A percentile compares a stretch with the other conserved stretches of the same genome.
These are phyloP conservation scores for Pyrenopolyporus hunteri DNA, from an alignment of 495 filamentous ascomycete genomes.

Conservation along the genomic window DNA sequence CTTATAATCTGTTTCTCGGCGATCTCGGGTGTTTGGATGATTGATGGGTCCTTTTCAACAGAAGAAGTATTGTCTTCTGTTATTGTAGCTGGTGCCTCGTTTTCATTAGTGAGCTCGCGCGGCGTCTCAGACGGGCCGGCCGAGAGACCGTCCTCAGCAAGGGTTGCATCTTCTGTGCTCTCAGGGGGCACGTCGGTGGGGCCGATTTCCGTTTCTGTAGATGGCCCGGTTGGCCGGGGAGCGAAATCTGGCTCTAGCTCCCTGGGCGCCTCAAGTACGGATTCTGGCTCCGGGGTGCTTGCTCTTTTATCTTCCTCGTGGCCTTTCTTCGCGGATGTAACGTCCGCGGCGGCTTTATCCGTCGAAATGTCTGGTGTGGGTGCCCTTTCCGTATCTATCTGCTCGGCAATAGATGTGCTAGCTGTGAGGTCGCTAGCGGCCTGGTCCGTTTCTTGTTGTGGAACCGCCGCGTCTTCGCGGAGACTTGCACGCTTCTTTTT, in stretches of 20 bases:
- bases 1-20: not conserved
- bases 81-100: not conserved
- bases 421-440: not conserved
- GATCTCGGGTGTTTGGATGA: not conserved
- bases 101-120: not conserved
- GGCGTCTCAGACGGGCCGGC: not conserved
- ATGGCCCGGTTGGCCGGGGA: not conserved
- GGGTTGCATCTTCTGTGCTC: not conserved
- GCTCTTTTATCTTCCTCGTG: conserved; percentile 17
- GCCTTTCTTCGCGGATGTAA: conserved; percentile 15
- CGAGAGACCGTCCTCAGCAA: not conserved
- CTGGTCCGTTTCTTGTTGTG: conserved; percentile 5
- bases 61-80: not conserved
- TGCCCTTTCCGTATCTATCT: not conserved
- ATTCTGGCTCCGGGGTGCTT: conserved; percentile 15
- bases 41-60: not conserved
- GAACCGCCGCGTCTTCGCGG: not conserved
- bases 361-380: not conserved
- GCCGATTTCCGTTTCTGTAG: conserved; percentile 1
- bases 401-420: not conserved
- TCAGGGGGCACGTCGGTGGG: not conserved
- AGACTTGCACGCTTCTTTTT: conserved; percentile 17
- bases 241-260: conserved; percentile 6
- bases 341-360: not conserved
- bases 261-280: not conserved